Base-by-base conservation (phyloP, 2,329 filamentous ascomycete species). In the Epichloe gansuensis region DNA sequence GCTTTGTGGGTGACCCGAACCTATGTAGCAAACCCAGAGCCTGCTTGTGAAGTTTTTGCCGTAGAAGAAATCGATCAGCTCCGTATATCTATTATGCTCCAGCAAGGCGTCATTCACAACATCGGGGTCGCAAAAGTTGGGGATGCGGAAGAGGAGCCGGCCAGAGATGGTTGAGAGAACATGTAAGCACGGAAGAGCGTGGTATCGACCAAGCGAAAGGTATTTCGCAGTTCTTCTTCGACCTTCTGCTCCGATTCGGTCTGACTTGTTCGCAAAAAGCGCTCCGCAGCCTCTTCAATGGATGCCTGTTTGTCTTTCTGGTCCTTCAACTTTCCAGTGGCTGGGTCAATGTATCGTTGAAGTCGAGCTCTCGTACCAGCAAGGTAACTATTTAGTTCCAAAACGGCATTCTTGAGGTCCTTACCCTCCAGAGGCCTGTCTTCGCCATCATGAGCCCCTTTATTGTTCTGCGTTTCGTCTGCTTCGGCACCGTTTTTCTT, bases 41-140 rank as follows among this genome's bases (percentile, higher is more conserved):
- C 63, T 94, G 84, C 17, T 85, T 82, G 68, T 98, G 93, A 42
- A 97, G 77, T 66, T 86, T 72, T 98, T 98, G 57, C 93, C 93
- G 62, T 94, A 89, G 59, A 97, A 83, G 65, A 98, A 98, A 66
- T 97, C 91, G n/a, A 98, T 90, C 2, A 98, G 74, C 69, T 97
- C 91, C 50, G 85, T 91, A 68, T 95, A 96, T 35, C 91, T 82
- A 54, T 87, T 87, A 42, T 85, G 88, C 65, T 95, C 88, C 55
- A 95, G 82, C 4, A 98, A 74, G 61, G 90, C 90, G 67, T 95
- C 88, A 64, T 95, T 93, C 23, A 98, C 91, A 3, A 97, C 93
- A 34, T 88, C 85, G 0, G 93, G 91, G 61, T 98, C 91, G 67
- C 93, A 97, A 65, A 96, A 97, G 66, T 98, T 98, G 63, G 91